Conservation (phyloP, 1,284 basidiomycete genomes). For the Cryptococcus sp. region DNA sequence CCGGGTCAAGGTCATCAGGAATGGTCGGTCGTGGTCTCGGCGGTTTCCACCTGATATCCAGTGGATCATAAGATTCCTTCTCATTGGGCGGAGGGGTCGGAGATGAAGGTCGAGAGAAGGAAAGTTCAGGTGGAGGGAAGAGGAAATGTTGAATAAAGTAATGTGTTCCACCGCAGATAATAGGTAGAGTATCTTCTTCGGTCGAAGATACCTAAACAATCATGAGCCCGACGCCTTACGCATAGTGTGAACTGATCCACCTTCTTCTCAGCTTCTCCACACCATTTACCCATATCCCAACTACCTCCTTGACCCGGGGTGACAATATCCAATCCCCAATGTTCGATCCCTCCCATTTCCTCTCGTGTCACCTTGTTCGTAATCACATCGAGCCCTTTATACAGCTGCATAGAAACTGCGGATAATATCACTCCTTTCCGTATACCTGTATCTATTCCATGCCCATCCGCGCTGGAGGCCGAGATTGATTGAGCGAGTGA, state of each 20-base stretch:
- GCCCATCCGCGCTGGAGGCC: neutral
- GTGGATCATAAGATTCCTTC: conserved; percentile 3
- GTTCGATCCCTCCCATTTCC: conserved; percentile 76
- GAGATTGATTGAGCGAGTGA: conserved; percentile 63
- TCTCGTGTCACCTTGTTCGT: conserved; percentile 84
- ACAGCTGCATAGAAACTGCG: conserved; percentile 97
- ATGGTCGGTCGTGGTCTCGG: conserved; percentile 40
- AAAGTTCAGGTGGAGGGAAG: conserved; percentile 67
- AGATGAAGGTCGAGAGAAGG: conserved; percentile 27
- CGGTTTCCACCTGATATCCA: conserved; percentile 24
- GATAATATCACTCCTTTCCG: conserved; percentile 62
- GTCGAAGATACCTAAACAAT: conserved; percentile 34
- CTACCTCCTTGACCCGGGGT: conserved; percentile 79
- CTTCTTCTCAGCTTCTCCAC: conserved; percentile 64
- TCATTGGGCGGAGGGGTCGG: neutral
- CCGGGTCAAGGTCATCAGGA: conserved; percentile 19
- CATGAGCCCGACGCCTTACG: conserved; percentile 1
- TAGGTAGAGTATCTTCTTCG: conserved; percentile 60
- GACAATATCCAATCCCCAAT: conserved; percentile 85
- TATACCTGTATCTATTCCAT: neutral
- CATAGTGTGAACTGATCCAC: conserved; percentile 51
- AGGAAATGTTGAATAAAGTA: conserved; percentile 89
- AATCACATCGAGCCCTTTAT: conserved; percentile 86
- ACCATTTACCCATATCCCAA: conserved; percentile 65
- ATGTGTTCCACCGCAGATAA: conserved; percentile 90